Evolutionary conservation across 2,329 filamentous ascomycete species (phyloP).

Genomic region (Apiospora rasikravindrae): DNA sequence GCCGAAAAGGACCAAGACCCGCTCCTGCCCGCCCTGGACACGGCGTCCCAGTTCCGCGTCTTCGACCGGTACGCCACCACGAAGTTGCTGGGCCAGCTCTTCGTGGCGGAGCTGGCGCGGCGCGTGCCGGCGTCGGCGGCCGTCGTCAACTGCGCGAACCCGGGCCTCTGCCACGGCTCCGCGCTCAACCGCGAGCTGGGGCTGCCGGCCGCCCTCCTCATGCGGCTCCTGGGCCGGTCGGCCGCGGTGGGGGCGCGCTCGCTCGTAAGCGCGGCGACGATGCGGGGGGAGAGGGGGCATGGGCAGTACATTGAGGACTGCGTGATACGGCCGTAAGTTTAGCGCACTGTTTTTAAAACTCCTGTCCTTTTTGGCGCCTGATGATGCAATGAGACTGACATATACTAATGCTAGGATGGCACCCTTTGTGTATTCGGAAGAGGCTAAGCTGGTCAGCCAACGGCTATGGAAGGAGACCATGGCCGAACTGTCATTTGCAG

Average conservation of each 20-base stretch:
- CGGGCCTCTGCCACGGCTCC: constrained; percentile 23
- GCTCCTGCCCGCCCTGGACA: constrained; percentile 17
- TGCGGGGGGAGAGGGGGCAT: constrained; percentile 26
- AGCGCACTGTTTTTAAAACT: not conserved
- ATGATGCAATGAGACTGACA: not conserved
- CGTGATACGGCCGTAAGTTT: constrained; percentile 27
- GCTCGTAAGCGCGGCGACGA: constrained; percentile 26
- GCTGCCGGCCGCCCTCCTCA: not conserved
- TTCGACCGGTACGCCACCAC: constrained; percentile 29
- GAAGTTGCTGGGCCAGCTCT: constrained; percentile 42
- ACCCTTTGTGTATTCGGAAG: constrained; percentile 27
- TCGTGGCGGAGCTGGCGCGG: constrained; percentile 37
- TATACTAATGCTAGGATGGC: constrained; percentile 26
- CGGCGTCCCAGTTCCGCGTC: constrained; percentile 21
- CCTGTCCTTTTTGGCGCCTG: not conserved
- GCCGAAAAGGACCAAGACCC: constrained; percentile 25
- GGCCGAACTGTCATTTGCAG: constrained; percentile 32
- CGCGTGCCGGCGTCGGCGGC: constrained; percentile 27
- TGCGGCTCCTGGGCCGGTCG: constrained; percentile 21
- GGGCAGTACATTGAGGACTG: constrained; percentile 29
- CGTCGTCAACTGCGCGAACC: constrained; percentile 21
- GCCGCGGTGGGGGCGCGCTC: constrained; percentile 27
- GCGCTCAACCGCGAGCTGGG: constrained; percentile 7
- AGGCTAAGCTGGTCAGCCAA: constrained; percentile 26
- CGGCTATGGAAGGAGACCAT: constrained; percentile 34